Conservation (phyloP, 345 rosid species). For the Arabidopsis suecica region DNA sequence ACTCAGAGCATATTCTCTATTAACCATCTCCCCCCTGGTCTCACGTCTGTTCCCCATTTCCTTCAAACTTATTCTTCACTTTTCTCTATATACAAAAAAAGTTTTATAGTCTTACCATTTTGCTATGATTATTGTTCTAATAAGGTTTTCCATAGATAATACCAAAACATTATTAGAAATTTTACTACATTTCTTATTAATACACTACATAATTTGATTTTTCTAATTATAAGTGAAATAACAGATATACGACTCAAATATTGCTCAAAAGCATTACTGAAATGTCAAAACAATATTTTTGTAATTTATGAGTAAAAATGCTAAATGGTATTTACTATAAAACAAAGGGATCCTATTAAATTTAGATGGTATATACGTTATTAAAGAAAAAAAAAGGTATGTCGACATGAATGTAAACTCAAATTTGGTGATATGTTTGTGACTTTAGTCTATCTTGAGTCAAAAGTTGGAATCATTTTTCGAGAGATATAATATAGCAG, state of each 20-base stretch:
- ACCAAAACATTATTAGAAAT: background rate
- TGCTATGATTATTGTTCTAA: background rate
- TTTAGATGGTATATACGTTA: background rate
- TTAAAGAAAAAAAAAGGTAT: background rate
- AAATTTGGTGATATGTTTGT: background rate
- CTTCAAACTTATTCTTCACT: slow-evolving; percentile 12
- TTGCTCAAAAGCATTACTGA: background rate
- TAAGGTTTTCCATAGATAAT: no score
- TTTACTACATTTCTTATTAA: background rate
- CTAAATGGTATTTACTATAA: background rate
- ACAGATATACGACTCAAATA: background rate
- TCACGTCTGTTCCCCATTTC: slow-evolving; percentile 30
- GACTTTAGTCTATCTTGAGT: background rate
- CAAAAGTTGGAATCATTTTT: background rate
- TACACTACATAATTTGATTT: background rate
- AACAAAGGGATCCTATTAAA: background rate
- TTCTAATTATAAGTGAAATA: background rate
- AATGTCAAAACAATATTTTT: background rate
- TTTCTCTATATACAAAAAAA: background rate
- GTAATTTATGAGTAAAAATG: background rate
- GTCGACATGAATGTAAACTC: no score
- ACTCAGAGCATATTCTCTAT: slow-evolving; percentile 19
- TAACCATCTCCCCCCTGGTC: slow-evolving; percentile 4
- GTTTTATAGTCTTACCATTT: background rate
- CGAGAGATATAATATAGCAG: background rate